Percentiles rank a stretch among this genome's conserved stretches.
Conservation (phyloP, 116 monocot species). For the Phalaenopsis hybrid region DNA sequence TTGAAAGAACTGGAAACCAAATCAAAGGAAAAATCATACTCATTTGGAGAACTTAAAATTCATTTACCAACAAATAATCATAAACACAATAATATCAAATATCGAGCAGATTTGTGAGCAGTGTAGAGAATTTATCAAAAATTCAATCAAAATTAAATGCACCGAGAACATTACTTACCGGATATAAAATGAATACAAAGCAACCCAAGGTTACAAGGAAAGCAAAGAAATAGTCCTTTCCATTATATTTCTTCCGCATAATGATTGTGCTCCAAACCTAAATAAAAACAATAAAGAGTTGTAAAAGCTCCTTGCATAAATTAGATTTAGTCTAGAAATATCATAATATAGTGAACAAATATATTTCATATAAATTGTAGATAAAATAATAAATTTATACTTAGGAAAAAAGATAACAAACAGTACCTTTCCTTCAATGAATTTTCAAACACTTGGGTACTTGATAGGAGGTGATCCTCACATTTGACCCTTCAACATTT, state of each 20-base stretch:
- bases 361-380: not conserved
- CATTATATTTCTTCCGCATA: conserved; percentile 90
- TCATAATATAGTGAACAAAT: not conserved
- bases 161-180: conserved; percentile 34
- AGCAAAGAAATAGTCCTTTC: conserved; percentile 85
- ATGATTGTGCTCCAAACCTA: conserved; percentile 89
- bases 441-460: not conserved
- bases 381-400: not conserved
- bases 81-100: not conserved
- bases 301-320: not conserved
- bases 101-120: not conserved
- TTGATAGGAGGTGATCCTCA: not conserved
- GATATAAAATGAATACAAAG: conserved; percentile 83
- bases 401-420: not conserved
- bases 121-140: not conserved
- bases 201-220: conserved; percentile 81
- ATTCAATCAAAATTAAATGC: not conserved
- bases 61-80: not conserved
- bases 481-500: not conserved
- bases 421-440: not conserved
- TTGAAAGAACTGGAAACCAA: not conserved
- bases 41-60: not conserved
- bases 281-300: conserved; percentile 5
- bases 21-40: not conserved
- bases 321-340: not conserved